Evolutionary conservation across 345 rosid genomes (phyloP).

Genomic region (Jatropha curcas): DNA sequence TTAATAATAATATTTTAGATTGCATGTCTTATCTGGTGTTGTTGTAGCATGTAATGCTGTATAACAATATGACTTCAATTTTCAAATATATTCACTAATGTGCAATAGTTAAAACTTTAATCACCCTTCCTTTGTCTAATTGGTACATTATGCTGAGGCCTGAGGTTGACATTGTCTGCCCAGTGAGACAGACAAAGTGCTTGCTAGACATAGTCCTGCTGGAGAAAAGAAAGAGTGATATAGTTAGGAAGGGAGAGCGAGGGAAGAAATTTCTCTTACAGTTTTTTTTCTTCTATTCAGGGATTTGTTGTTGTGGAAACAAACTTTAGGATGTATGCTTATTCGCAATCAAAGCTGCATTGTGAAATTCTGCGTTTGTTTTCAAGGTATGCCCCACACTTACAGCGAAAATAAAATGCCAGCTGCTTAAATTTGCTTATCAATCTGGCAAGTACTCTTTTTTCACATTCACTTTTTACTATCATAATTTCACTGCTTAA

Average conservation of each 20-base stretch:
- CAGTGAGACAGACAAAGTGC: not conserved
- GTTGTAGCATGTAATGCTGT: not conserved
- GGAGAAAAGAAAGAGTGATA: not conserved
- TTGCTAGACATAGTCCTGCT: not conserved
- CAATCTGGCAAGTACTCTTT: not conserved
- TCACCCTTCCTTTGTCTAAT: not conserved
- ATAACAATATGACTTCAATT: not conserved
- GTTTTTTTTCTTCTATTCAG: slow-evolving; percentile 37
- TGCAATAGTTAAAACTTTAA: not conserved
- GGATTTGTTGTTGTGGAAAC: slow-evolving; percentile 95
- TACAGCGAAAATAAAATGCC: not conserved
- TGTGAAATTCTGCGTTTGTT: slow-evolving; percentile 89
- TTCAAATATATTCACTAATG: not conserved
- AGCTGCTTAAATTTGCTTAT: not conserved
- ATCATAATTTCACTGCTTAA: not conserved
- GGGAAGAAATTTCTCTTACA: not conserved
- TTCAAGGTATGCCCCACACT: slow-evolving; percentile 53
- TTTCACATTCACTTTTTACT: not conserved
- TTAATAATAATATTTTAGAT: not conserved
- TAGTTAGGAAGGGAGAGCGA: not conserved
- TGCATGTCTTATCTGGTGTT: not conserved
- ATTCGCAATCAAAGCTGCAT: slow-evolving; percentile 93
- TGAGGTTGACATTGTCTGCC: not conserved
- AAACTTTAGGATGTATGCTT: slow-evolving; percentile 87
- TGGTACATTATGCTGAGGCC: not conserved